phyloP scores from a whole-genome alignment of 2,329 filamentous ascomycete species.

The Mariannaea sp. region DNA sequence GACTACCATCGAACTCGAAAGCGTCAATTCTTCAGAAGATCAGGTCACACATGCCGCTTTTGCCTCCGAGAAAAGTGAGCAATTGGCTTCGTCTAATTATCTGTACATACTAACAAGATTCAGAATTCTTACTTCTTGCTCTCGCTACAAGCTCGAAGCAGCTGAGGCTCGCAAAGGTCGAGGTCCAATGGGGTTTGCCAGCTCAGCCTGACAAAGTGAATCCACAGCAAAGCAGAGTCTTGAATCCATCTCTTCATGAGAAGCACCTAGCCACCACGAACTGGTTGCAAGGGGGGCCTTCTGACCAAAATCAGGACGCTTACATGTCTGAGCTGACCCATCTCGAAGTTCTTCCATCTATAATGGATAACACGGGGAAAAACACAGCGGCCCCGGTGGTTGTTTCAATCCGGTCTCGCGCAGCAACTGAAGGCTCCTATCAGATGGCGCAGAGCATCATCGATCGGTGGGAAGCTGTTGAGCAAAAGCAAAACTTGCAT shows the following conservation, averaged over 20 bases:
- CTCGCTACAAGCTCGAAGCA: conserved; percentile 73
- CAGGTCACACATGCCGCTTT: conserved; percentile 80
- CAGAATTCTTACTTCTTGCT: conserved; percentile 63
- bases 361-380: conserved; percentile 63
- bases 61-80: conserved; percentile 72
- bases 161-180: conserved; percentile 73
- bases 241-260: conserved; percentile 60
- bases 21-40: conserved; percentile 72
- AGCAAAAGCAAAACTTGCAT: conserved; percentile 69
- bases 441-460: conserved; percentile 75
- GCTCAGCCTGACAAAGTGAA: conserved; percentile 59
- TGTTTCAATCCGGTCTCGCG: conserved; percentile 72
- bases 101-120: conserved; percentile 35
- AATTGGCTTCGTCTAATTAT: not conserved
- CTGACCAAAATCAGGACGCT: conserved; percentile 51
- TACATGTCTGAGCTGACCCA: conserved; percentile 71
- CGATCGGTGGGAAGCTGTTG: conserved; percentile 81
- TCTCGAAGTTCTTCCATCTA: conserved; percentile 72
- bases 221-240: conserved; percentile 49
- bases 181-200: conserved; percentile 70
- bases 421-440: conserved; percentile 58
- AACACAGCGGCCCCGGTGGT: conserved; percentile 64
- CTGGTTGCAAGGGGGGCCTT: conserved; percentile 57
- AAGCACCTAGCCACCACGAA: conserved; percentile 62
- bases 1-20: conserved; percentile 73